A percentile compares a stretch with the other conserved stretches of the same genome.
Conservation (phyloP, 129 eudicot species). For the Flaveria robusta region DNA sequence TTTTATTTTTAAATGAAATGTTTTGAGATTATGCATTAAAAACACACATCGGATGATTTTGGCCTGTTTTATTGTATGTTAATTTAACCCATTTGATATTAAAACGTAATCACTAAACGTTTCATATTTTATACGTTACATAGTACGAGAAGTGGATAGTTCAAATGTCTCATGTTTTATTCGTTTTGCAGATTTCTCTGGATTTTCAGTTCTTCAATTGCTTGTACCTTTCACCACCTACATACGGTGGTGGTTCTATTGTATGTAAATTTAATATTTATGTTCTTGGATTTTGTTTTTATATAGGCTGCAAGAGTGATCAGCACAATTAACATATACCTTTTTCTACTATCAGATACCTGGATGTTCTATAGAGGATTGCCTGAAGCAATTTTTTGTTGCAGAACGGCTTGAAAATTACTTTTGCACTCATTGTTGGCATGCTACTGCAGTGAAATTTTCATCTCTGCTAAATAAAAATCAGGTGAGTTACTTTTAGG, state of each 20-base stretch:
- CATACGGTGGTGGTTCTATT: conserved; percentile 39
- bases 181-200: conserved; percentile 71
- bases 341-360: conserved; percentile 46
- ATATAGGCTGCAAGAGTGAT: neutral
- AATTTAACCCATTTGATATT: too few relatives aligned
- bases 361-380: conserved; percentile 76
- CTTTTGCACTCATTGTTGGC: conserved; percentile 89
- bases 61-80: neutral
- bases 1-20: too few relatives aligned
- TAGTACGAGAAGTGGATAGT: conserved; percentile 1
- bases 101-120: too few relatives aligned
- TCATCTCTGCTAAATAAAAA: conserved; percentile 38
- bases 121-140: neutral
- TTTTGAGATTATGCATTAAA: neutral
- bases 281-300: conserved; percentile 18
- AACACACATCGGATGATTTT: neutral
- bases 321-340: neutral
- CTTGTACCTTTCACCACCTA: conserved; percentile 68
- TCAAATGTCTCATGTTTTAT: neutral
- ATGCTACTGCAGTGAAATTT: conserved; percentile 63
- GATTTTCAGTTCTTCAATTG: conserved; percentile 80
- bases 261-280: conserved; percentile 41
- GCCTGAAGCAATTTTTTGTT: conserved; percentile 67
- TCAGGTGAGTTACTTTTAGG: conserved; percentile 48
- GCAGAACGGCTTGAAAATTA: conserved; percentile 77